Percentiles rank a stretch among this genome's conserved stretches.
phyloP scores from a whole-genome alignment of 371 early-diverging fungal genomes.

The Batrachochytrium dendrobatidis region DNA sequence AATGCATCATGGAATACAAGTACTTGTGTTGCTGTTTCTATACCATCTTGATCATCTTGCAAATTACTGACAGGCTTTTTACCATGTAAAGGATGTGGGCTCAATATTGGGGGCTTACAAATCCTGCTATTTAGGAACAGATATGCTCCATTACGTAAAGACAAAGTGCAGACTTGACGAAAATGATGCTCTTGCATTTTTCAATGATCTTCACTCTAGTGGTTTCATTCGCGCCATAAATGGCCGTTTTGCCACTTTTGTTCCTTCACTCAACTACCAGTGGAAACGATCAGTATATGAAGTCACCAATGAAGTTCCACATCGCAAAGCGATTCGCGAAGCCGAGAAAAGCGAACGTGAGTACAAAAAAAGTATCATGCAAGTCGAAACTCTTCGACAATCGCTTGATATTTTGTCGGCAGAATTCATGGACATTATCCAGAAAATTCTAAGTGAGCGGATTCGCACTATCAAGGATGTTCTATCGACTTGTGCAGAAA shows the following conservation, averaged over 20 bases:
- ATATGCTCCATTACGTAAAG: slow-evolving; percentile 13
- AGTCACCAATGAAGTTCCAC: slow-evolving; percentile 24
- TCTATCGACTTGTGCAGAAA: slow-evolving; percentile 11
- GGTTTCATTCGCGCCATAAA: slow-evolving; percentile 21
- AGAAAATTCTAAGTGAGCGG: slow-evolving; percentile 17
- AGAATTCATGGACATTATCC: slow-evolving; percentile 27
- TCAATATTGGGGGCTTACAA: slow-evolving; percentile 32
- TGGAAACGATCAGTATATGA: slow-evolving; percentile 20
- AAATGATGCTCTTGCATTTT: background rate
- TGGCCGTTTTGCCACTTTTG: slow-evolving; percentile 6
- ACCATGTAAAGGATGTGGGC: slow-evolving; percentile 17
- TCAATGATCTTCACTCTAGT: slow-evolving; percentile 20
- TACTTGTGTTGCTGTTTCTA: background rate
- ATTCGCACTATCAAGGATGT: slow-evolving; percentile 19
- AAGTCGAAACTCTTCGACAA: slow-evolving; percentile 20
- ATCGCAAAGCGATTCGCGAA: slow-evolving; percentile 20
- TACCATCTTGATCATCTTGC: background rate
- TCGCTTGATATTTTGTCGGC: slow-evolving; percentile 21
- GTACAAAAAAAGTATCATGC: slow-evolving; percentile 14
- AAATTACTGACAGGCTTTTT: background rate
- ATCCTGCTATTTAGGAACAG: slow-evolving; percentile 17
- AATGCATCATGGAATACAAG: background rate
- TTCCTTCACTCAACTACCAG: slow-evolving; percentile 20
- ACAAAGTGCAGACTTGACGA: slow-evolving; percentile 8
- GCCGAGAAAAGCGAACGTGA: slow-evolving; percentile 28